phyloP scores from a whole-genome alignment of 192 early-diverging fungal genomes.

The Podila horticola region DNA sequence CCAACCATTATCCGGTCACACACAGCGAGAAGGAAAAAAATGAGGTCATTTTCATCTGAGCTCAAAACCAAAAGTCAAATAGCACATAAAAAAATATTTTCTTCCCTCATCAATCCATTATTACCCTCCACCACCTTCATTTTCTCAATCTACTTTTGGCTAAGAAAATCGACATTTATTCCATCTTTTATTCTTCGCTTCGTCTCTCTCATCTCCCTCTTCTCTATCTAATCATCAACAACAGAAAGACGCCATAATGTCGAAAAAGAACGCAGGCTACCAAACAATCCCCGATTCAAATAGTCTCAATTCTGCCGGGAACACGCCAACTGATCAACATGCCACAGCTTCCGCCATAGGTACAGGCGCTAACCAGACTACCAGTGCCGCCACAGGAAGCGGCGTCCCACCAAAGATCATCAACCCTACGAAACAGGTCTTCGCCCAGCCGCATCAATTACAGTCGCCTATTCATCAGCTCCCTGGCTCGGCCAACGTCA shows the following conservation, averaged over 20 bases:
- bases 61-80: no score
- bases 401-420: constrained; percentile 52
- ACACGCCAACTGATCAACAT: constrained; percentile 1
- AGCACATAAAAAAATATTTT: constrained; percentile 6
- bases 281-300: constrained; percentile 14
- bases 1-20: no score
- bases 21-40: no score
- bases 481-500: constrained; percentile 19
- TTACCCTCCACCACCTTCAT: not conserved
- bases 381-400: constrained; percentile 12
- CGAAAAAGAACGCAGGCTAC: constrained; percentile 24
- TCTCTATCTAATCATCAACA: not conserved
- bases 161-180: no score
- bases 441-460: constrained; percentile 27
- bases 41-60: no score
- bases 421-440: constrained; percentile 43
- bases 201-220: not conserved
- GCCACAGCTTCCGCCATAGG: not conserved
- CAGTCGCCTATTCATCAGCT: constrained; percentile 46
- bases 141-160: no score
- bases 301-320: not conserved
- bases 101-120: not conserved
- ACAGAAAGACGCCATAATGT: constrained; percentile 5
- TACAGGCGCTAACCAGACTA: constrained; percentile 23
- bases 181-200: not conserved